Evolutionary conservation across 495 filamentous ascomycete genomes (phyloP).

Genomic region (Lasiosphaeria hispida): DNA sequence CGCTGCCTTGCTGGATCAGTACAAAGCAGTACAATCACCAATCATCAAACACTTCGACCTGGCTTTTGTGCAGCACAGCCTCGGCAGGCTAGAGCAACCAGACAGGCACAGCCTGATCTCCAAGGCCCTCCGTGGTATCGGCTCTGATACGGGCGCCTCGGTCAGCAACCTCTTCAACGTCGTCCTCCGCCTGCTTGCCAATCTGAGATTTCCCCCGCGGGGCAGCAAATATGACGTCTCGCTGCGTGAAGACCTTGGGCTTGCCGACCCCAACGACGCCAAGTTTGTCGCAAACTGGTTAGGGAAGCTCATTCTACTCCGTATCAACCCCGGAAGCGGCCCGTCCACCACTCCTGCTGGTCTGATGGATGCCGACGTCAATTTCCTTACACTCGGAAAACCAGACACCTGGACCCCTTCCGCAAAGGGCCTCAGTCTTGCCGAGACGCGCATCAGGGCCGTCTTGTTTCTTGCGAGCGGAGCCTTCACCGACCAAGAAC

Average conservation of each 20-base stretch:
- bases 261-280: conserved; percentile 65
- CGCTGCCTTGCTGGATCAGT: conserved; percentile 77
- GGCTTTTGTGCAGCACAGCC: conserved; percentile 82
- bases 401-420: conserved; percentile 67
- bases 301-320: conserved; percentile 73
- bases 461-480: conserved; percentile 75
- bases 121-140: conserved; percentile 68
- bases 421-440: conserved; percentile 62
- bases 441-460: conserved; percentile 63
- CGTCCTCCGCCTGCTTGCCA: conserved; percentile 68
- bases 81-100: conserved; percentile 60
- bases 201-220: conserved; percentile 68
- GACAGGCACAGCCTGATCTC: conserved; percentile 62
- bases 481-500: conserved; percentile 74
- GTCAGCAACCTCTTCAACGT: conserved; percentile 84
- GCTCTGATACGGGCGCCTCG: conserved; percentile 59
- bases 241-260: conserved; percentile 61
- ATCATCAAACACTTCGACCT: conserved; percentile 87
- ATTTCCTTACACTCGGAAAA: conserved; percentile 69
- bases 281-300: conserved; percentile 74
- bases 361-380: conserved; percentile 65
- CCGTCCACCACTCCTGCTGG: conserved; percentile 58
- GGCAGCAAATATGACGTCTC: conserved; percentile 74
- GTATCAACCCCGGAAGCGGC: conserved; percentile 26
- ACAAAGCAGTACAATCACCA: conserved; percentile 69